These are phyloP conservation scores for Bipolaris cookei DNA, from an alignment of 2,329 filamentous ascomycete genomes.

Conservation along the genomic window DNA sequence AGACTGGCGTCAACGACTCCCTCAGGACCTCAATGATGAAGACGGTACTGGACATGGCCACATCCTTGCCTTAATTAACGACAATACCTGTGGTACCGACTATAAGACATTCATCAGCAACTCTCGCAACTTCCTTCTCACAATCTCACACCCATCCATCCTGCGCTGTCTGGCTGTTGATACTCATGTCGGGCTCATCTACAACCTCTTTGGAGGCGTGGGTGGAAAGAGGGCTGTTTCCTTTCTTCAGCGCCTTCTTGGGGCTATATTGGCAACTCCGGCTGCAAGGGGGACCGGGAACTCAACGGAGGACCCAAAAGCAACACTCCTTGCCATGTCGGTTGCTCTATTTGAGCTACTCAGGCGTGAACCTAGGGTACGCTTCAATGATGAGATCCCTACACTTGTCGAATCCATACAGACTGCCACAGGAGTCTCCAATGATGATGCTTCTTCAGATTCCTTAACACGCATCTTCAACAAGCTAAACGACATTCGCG, in stretches of 20 bases:
- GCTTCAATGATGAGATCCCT: slow-evolving; percentile 30
- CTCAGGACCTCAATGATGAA: slow-evolving; percentile 41
- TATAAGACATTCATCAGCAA: slow-evolving; percentile 14
- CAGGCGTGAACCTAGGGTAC: slow-evolving; percentile 23
- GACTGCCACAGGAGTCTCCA: slow-evolving; percentile 9
- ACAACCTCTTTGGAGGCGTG: slow-evolving; percentile 46
- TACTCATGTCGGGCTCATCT: slow-evolving; percentile 43
- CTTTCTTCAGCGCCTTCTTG: slow-evolving; percentile 39
- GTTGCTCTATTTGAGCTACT: slow-evolving; percentile 29
- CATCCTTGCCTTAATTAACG: slow-evolving; percentile 33
- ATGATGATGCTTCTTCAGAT: not conserved
- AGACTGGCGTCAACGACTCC: slow-evolving; percentile 42
- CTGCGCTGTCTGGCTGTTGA: slow-evolving; percentile 47
- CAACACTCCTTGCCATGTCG: slow-evolving; percentile 18
- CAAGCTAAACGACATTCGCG: slow-evolving; percentile 19
- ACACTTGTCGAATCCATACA: slow-evolving; percentile 16
- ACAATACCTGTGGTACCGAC: slow-evolving; percentile 3
- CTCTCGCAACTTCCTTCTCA: slow-evolving; percentile 27
- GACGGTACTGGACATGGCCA: slow-evolving; percentile 37
- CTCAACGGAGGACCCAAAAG: not conserved
- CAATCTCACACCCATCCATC: slow-evolving; percentile 44
- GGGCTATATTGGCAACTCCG: slow-evolving; percentile 11
- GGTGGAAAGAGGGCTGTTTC: slow-evolving; percentile 39
- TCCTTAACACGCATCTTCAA: slow-evolving; percentile 1
- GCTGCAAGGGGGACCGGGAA: not conserved